Base-by-base conservation (phyloP, 2,329 filamentous ascomycete species). In the Trichoderma afroharzianum region DNA sequence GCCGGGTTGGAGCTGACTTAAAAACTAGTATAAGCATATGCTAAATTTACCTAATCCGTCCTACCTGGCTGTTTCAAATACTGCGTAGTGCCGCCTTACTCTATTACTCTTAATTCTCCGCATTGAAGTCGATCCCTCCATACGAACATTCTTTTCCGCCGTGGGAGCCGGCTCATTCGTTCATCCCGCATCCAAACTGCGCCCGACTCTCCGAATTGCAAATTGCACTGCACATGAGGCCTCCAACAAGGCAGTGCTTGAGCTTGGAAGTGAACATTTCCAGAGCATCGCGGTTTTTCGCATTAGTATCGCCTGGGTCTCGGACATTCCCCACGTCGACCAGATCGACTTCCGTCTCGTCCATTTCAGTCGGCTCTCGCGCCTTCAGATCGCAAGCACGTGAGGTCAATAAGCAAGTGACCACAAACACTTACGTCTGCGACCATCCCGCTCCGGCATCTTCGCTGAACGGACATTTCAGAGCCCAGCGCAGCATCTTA, bases 181-280 rank as follows among this genome's bases (percentile, higher is more conserved):
- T 36, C 39, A 43, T 43, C 39, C 39, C 33, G 57, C 55, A 55
- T 39, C 28, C 21, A 30, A 62, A 36, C 39, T 69, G 55, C 39
- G 66, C n/a, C 21, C 39, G 28, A 50, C 15, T 28, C 39, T 26
- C 55, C 28, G 39, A 62, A 53, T 21, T 50, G 66, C 39, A 62
- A 62, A 36, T 21, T 50, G 66, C 66, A 62, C 66, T 36, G 66
- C 66, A 62, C 66, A 72, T 72, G 70, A 72, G 57, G 59, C 58
- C 70, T 68, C 43, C 57, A 18, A n/a, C 57, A 32, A 68, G 64
- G 39, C 64, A 53, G 58, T 61, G 58, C 70, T 39, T 61, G 33
- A 32, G 53, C 50, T 26, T 72, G 28, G 64, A 68, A 53, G 61
- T 69, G 15, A 53, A 62, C 33, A 62, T 33, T 8, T 53, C 28